phyloP scores from a whole-genome alignment of 352 stramenopile species.

The Phytophthora colocasiae region DNA sequence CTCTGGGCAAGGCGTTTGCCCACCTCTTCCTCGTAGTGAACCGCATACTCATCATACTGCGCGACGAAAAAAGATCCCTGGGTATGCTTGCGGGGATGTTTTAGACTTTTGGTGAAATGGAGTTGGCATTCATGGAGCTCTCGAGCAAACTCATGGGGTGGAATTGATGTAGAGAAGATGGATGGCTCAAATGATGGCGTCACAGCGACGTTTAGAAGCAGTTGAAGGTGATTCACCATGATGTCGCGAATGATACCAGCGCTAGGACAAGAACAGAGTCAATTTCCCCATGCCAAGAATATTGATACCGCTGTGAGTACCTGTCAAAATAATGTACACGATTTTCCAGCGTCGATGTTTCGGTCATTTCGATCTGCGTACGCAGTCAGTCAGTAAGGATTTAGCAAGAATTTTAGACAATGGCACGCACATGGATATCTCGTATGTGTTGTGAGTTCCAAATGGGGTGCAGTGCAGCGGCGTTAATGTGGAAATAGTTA shows the following conservation, averaged over 20 bases:
- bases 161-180: background rate
- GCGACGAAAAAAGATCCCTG: constrained; percentile 21
- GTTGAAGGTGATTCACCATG: constrained; percentile 84
- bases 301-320: constrained; percentile 27
- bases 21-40: constrained; percentile 38
- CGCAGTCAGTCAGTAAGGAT: no score
- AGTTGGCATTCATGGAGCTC: constrained; percentile 19
- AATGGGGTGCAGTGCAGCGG: constrained; percentile 30
- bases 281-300: background rate
- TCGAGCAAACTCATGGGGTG: constrained; percentile 3
- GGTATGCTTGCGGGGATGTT: background rate
- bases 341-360: constrained; percentile 66
- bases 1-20: constrained; percentile 4
- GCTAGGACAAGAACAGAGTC: constrained; percentile 19
- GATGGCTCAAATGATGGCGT: constrained; percentile 38
- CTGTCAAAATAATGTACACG: constrained; percentile 76
- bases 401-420: no score
- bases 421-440: constrained; percentile 27
- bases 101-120: constrained; percentile 32
- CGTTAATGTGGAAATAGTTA: constrained; percentile 62
- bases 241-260: constrained; percentile 83
- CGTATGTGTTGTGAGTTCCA: constrained; percentile 41
- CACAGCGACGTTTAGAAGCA: constrained; percentile 54
- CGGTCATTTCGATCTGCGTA: constrained; percentile 67
- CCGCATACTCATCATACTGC: constrained; percentile 48